A percentile compares a stretch with the other conserved stretches of the same genome.
Evolutionary conservation across 352 stramenopile species (phyloP).

Genomic region (Globisporangium nodosum): DNA sequence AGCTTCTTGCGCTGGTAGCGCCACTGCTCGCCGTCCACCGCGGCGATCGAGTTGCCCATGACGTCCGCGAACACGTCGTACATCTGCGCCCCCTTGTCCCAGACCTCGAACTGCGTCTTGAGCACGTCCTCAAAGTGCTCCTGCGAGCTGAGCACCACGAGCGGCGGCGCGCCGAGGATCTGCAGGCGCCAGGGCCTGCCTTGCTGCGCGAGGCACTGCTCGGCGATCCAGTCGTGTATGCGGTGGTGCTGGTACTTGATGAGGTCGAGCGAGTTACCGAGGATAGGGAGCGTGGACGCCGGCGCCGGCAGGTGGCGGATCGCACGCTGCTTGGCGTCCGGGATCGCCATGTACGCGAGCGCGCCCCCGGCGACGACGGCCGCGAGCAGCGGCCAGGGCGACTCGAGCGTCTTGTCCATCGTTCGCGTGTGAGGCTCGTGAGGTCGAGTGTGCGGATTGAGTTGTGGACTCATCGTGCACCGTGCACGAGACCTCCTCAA

Average conservation of each 20-base stretch:
- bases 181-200: constrained; percentile 18
- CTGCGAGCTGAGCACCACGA: constrained; percentile 18
- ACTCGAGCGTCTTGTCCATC: background rate
- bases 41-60: constrained; percentile 21
- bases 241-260: constrained; percentile 5
- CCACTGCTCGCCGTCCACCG: constrained; percentile 26
- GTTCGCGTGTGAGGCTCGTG: background rate
- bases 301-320: constrained; percentile 10
- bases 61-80: constrained; percentile 16
- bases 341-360: constrained; percentile 7
- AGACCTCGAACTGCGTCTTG: constrained; percentile 31
- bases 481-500: no score
- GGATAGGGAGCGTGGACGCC: constrained; percentile 14
- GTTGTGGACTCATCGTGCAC: background rate
- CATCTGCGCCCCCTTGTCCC: constrained; percentile 24
- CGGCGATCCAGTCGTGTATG: constrained; percentile 12
- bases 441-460: background rate
- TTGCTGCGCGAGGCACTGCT: constrained; percentile 5
- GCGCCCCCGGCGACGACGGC: constrained; percentile 2
- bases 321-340: constrained; percentile 9
- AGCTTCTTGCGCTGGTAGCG: constrained; percentile 25
- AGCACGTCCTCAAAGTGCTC: constrained; percentile 28
- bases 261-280: constrained; percentile 20
- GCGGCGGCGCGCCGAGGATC: constrained; percentile 14
- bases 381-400: background rate